Conservation (phyloP, 768 basidiomycete species). For the Termitomyces sp. region DNA sequence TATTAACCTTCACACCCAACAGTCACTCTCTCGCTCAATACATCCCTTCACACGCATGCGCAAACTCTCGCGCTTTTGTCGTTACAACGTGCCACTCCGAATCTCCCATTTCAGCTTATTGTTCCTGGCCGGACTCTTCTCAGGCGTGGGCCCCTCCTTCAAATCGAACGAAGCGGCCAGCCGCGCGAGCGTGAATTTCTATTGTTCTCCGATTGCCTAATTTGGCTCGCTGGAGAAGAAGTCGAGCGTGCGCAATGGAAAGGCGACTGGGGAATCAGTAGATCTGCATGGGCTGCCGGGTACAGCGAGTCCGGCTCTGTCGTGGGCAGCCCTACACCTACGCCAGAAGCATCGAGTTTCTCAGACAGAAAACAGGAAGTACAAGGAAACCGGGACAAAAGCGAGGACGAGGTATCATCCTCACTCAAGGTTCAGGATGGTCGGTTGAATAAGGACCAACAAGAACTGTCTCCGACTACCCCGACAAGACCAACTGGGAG, state of each 20-base stretch:
- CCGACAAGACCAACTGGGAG: conserved; percentile 11
- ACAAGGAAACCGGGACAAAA: conserved; percentile 58
- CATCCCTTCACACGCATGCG: conserved; percentile 75
- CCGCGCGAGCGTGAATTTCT: conserved; percentile 69
- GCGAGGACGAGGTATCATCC: conserved; percentile 53
- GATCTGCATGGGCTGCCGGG: conserved; percentile 21
- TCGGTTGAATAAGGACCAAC: not conserved
- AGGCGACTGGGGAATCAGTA: conserved; percentile 31
- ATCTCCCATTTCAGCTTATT: conserved; percentile 77
- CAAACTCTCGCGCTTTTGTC: conserved; percentile 75
- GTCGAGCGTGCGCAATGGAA: conserved; percentile 32
- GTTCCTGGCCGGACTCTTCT: conserved; percentile 78
- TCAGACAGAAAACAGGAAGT: conserved; percentile 24
- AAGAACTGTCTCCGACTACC: conserved; percentile 22
- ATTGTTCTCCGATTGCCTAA: conserved; percentile 77
- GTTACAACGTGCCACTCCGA: conserved; percentile 73
- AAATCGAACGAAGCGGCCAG: conserved; percentile 50
- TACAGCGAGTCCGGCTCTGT: conserved; percentile 16
- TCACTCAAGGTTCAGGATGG: conserved; percentile 9
- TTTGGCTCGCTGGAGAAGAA: conserved; percentile 70
- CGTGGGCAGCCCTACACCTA: conserved; percentile 12
- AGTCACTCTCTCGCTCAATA: conserved; percentile 81
- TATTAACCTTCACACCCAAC: not conserved
- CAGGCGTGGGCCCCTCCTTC: conserved; percentile 61
- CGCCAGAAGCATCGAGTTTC: conserved; percentile 10